phyloP scores from a whole-genome alignment of 1,139 yeast genomes.

The Sugiyamaella grinbergsii region DNA sequence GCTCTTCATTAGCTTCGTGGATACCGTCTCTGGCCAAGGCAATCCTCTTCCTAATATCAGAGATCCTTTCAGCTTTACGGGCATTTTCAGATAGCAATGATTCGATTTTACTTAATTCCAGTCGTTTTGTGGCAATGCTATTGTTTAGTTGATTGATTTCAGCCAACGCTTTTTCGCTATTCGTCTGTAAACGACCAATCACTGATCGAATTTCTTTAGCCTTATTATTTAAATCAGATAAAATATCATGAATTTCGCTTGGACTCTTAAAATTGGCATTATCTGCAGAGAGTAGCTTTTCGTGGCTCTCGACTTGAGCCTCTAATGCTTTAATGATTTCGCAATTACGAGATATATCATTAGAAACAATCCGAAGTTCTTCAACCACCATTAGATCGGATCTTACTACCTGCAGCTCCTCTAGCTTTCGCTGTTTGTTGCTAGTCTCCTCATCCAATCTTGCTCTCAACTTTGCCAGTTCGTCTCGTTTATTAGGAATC shows the following conservation, averaged over 20 bases:
- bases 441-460: background rate
- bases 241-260: constrained; percentile 56
- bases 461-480: constrained; percentile 1
- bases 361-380: constrained; percentile 43
- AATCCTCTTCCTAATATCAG: constrained; percentile 33
- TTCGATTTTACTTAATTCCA: constrained; percentile 52
- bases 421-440: constrained; percentile 15
- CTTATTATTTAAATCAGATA: constrained; percentile 48
- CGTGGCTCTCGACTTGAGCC: constrained; percentile 26
- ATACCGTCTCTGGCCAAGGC: constrained; percentile 24
- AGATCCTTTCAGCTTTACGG: constrained; percentile 38
- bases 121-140: constrained; percentile 57
- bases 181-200: constrained; percentile 50
- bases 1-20: constrained; percentile 24
- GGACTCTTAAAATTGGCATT: constrained; percentile 46
- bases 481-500: constrained; percentile 9
- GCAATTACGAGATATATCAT: constrained; percentile 35
- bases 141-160: constrained; percentile 55
- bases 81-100: constrained; percentile 29
- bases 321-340: constrained; percentile 32
- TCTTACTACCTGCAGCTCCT: constrained; percentile 25
- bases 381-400: constrained; percentile 36
- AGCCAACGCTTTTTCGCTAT: constrained; percentile 53
- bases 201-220: constrained; percentile 52
- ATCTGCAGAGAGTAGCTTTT: constrained; percentile 43